Conservation (phyloP, 768 basidiomycete species). For the Dacryopinax primogenitus region DNA sequence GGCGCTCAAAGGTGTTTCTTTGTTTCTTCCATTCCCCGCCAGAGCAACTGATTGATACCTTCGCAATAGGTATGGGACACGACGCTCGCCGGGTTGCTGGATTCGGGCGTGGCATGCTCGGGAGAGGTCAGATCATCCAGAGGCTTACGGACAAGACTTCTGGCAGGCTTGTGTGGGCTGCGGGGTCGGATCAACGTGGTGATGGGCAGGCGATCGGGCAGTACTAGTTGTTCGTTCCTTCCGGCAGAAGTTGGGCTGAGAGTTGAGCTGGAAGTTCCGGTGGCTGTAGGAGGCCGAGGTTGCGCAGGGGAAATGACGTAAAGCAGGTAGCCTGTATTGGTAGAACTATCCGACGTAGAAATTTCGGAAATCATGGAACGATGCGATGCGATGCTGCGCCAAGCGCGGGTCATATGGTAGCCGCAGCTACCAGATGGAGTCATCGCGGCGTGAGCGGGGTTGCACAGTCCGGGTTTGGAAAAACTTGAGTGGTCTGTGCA, state of each 20-base stretch:
- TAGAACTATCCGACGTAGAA: background rate
- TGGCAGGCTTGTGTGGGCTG: conserved; percentile 72
- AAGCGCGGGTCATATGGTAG: background rate
- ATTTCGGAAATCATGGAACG: background rate
- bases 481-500: background rate
- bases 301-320: too few relatives aligned
- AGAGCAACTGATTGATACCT: background rate
- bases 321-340: background rate
- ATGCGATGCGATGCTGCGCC: background rate
- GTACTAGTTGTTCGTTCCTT: conserved; percentile 36
- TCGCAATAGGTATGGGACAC: conserved; percentile 69
- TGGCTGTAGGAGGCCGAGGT: background rate
- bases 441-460: background rate
- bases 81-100: conserved; percentile 53
- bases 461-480: background rate
- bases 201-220: conserved; percentile 83
- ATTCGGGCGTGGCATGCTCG: conserved; percentile 51
- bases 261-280: too few relatives aligned
- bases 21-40: background rate
- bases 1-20: conserved; percentile 46
- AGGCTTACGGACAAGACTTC: conserved; percentile 53
- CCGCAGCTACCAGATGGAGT: background rate
- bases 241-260: too few relatives aligned
- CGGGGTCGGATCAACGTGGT: conserved; percentile 76
- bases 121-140: conserved; percentile 85